These are phyloP conservation scores for Psilocybe mexicana DNA, from an alignment of 1,284 basidiomycete species.

Conservation along the genomic window DNA sequence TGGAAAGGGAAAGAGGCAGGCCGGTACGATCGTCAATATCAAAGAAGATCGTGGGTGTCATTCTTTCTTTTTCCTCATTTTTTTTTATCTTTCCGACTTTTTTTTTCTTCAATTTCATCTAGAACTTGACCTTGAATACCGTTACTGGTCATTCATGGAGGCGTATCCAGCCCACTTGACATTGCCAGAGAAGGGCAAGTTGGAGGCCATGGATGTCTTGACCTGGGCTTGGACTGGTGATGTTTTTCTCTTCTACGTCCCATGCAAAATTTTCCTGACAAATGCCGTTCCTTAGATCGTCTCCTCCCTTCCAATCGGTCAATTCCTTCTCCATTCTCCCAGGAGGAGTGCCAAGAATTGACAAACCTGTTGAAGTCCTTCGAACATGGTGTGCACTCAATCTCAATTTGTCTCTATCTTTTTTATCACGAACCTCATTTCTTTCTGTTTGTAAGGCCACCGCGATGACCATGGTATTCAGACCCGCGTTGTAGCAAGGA, in stretches of 20 bases:
- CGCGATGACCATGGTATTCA: slow-evolving; percentile 52
- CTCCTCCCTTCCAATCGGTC: slow-evolving; percentile 58
- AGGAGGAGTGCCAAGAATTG: slow-evolving; percentile 73
- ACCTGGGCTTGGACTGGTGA: slow-evolving; percentile 75
- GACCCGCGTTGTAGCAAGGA: slow-evolving; percentile 65
- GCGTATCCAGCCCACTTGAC: slow-evolving; percentile 67
- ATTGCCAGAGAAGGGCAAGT: slow-evolving; percentile 50
- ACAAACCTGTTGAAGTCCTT: slow-evolving; percentile 59
- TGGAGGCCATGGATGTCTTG: slow-evolving; percentile 68
- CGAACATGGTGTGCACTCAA: slow-evolving; percentile 20
- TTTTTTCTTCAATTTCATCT: not conserved
- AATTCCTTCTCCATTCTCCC: slow-evolving; percentile 63
- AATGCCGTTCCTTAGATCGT: slow-evolving; percentile 46
- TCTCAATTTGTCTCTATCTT: not conserved
- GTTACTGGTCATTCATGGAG: slow-evolving; percentile 77
- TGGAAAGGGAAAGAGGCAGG: slow-evolving; percentile 27
- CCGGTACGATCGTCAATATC: slow-evolving; percentile 12
- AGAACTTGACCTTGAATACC: slow-evolving; percentile 70
- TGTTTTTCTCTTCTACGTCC: slow-evolving; percentile 5
- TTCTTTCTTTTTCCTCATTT: not conserved
- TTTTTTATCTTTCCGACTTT: slow-evolving; percentile 2
- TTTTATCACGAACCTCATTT: not conserved
- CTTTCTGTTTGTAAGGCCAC: slow-evolving; percentile 27
- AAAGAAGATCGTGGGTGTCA: slow-evolving; percentile 57
- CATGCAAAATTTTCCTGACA: not conserved